Evolutionary conservation across 2,329 filamentous ascomycete species (phyloP).

Genomic region (Venturia oleaginea): DNA sequence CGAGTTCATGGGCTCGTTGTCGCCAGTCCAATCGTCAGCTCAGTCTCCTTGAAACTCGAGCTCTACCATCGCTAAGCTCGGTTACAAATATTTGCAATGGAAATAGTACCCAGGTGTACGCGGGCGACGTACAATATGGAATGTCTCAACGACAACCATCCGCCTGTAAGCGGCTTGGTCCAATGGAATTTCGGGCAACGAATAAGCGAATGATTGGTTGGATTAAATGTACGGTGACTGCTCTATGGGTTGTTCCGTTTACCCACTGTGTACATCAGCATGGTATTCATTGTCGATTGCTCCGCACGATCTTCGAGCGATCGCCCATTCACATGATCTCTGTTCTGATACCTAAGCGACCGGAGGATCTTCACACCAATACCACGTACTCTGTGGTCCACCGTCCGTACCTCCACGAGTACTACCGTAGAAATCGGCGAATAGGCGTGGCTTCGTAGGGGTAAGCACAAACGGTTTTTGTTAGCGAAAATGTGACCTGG

Average conservation of each 20-base stretch:
- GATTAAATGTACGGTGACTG: neutral
- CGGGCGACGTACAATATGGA: neutral
- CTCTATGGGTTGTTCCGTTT: neutral
- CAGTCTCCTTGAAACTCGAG: neutral
- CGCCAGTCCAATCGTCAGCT: conserved; percentile 1
- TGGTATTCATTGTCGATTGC: neutral
- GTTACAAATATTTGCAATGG: neutral
- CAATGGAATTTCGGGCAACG: neutral
- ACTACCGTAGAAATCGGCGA: no score
- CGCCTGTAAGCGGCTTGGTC: neutral
- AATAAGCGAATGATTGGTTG: neutral
- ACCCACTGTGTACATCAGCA: neutral
- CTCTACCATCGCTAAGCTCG: neutral
- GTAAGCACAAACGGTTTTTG: no score
- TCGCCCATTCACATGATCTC: neutral
- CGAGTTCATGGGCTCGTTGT: conserved; percentile 18
- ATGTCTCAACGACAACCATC: neutral
- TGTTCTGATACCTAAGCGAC: neutral
- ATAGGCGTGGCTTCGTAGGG: no score
- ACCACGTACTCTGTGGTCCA: no score
- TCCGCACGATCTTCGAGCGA: neutral
- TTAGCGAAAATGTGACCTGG: no score
- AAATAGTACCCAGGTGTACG: neutral
- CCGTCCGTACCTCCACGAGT: no score
- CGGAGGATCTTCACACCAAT: neutral